These are phyloP conservation scores for Trypanosomatidae sp. DNA, from an alignment of 208 protist genomes.

Conservation along the genomic window DNA sequence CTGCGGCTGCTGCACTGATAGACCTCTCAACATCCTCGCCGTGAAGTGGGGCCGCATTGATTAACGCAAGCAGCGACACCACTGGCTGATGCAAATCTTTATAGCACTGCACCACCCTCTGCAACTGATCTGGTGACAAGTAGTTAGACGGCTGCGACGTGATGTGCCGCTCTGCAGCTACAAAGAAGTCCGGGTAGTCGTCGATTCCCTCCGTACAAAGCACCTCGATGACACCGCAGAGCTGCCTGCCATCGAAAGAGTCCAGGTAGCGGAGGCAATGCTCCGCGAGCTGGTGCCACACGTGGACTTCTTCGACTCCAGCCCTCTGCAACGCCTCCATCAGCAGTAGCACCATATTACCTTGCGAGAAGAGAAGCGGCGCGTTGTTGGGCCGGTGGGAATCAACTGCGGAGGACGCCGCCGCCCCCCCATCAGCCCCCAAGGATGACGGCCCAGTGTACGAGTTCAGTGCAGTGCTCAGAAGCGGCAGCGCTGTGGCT, in stretches of 20 bases:
- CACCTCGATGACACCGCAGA: conserved; percentile 55
- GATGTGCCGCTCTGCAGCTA: conserved; percentile 67
- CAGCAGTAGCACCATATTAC: conserved; percentile 30
- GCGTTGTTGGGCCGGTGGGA: background rate
- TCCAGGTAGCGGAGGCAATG: conserved; percentile 71
- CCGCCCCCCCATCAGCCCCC: background rate
- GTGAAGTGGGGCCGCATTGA: conserved; percentile 18
- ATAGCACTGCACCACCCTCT: conserved; percentile 66
- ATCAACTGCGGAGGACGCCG: background rate
- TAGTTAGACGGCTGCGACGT: conserved; percentile 36
- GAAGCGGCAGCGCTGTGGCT: conserved; percentile 48
- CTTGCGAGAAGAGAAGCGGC: conserved; percentile 21
- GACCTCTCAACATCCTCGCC: conserved; percentile 21
- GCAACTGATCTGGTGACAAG: conserved; percentile 55
- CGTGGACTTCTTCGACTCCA: conserved; percentile 56
- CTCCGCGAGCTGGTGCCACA: conserved; percentile 74
- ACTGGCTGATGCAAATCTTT: conserved; percentile 62
- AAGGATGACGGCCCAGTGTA: conserved; percentile 12
- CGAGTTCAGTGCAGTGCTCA: conserved; percentile 43
- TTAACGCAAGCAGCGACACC: conserved; percentile 49
- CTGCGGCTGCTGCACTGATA: conserved; percentile 24
- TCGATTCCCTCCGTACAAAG: conserved; percentile 50
- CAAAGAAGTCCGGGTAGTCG: conserved; percentile 80
- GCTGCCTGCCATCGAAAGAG: conserved; percentile 58
- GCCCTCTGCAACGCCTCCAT: conserved; percentile 55